phyloP scores from a whole-genome alignment of 345 rosid species.

The Balakata baccata region DNA sequence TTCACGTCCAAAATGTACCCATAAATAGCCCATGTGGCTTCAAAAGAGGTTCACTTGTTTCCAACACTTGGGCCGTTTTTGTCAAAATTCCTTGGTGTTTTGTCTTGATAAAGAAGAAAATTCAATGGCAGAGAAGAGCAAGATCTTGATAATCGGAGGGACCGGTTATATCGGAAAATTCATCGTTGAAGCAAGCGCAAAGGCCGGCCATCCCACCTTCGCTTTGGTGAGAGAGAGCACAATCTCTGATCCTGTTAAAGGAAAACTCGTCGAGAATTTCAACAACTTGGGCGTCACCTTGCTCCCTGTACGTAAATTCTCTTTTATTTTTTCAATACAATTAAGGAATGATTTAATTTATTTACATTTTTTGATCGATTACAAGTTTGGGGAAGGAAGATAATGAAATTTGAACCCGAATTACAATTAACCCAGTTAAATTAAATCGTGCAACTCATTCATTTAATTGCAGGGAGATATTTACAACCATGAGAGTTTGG shows the following conservation, averaged over 20 bases:
- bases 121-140: conserved; percentile 62
- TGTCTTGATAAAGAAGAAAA: not conserved
- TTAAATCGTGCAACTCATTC: not conserved
- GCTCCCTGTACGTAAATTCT: conserved; percentile 31
- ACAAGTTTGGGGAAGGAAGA: too few species aligned
- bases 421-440: too few species aligned
- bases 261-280: conserved; percentile 47
- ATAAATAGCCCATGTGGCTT: conserved; percentile 4
- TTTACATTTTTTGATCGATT: too few species aligned
- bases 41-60: not conserved
- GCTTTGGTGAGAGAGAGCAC: conserved; percentile 56
- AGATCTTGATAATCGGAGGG: conserved; percentile 64
- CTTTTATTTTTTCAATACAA: too few species aligned
- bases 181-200: conserved; percentile 56
- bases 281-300: conserved; percentile 54
- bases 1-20: not conserved
- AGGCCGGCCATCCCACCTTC: conserved; percentile 57
- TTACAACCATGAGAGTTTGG: conserved; percentile 46
- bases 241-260: conserved; percentile 52
- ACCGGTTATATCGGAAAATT: conserved; percentile 76
- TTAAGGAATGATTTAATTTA: too few species aligned
- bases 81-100: too few species aligned
- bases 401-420: too few species aligned
- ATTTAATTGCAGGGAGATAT: conserved; percentile 32
- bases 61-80: not conserved